These are phyloP conservation scores for Cicer chorassanicum DNA, from an alignment of 306 rosid species.

Conservation along the genomic window DNA sequence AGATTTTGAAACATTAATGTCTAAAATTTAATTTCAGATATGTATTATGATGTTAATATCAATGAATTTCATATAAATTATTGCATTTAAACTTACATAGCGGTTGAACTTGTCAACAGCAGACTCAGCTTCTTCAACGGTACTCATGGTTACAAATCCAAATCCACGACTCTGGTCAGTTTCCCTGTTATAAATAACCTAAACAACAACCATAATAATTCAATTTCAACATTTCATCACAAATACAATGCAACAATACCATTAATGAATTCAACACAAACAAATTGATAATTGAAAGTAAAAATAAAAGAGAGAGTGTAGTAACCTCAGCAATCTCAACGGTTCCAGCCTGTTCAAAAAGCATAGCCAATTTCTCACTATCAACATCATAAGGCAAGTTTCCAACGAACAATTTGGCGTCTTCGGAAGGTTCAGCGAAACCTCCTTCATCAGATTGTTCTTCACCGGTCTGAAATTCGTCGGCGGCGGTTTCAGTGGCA, in stretches of 20 bases:
- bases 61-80: background rate
- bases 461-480: slow-evolving; percentile 33
- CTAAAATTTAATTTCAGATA: background rate
- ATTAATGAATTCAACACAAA: background rate
- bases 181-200: slow-evolving; percentile 93
- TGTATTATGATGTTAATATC: slow-evolving; percentile 2
- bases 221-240: background rate
- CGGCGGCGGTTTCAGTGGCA: slow-evolving; percentile 29
- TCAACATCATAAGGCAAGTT: slow-evolving; percentile 88
- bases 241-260: background rate
- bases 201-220: slow-evolving; percentile 14
- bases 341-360: slow-evolving; percentile 77
- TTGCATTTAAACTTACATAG: slow-evolving; percentile 51
- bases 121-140: slow-evolving; percentile 87
- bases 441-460: slow-evolving; percentile 43
- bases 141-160: slow-evolving; percentile 91
- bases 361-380: slow-evolving; percentile 74
- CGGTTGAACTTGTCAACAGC: slow-evolving; percentile 73
- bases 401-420: slow-evolving; percentile 88
- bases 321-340: slow-evolving; percentile 93
- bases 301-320: background rate
- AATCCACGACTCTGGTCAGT: slow-evolving; percentile 94
- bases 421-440: slow-evolving; percentile 68
- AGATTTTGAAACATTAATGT: slow-evolving; percentile 11
- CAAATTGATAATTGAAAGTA: background rate